A percentile compares a stretch with the other conserved stretches of the same genome.
Evolutionary conservation across 805 yeast species (phyloP).

Genomic region (Yarrowia sp.): DNA sequence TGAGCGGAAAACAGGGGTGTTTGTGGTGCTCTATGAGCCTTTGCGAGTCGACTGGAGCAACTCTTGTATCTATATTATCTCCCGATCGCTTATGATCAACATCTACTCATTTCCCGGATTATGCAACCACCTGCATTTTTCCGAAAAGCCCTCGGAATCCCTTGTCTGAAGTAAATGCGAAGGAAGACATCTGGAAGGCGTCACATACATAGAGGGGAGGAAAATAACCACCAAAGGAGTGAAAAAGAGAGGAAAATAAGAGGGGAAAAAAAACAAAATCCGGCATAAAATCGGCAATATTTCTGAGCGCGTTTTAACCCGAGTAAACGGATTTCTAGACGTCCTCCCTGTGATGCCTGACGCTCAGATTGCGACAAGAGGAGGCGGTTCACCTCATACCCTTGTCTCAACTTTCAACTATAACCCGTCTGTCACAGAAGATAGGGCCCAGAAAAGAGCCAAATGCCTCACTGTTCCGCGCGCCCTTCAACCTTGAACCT

Average conservation of each 20-base stretch:
- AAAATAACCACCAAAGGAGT: too few relatives aligned
- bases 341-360: not conserved
- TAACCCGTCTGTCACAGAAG: not conserved
- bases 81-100: not conserved
- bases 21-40: not conserved
- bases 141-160: constrained; percentile 3
- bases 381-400: not conserved
- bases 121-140: constrained; percentile 7
- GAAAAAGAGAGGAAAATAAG: not conserved
- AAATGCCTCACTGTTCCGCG: not conserved
- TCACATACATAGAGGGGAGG: too few relatives aligned
- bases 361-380: not conserved
- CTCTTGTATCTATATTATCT: not conserved
- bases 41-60: too few relatives aligned
- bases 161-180: not conserved
- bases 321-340: too few relatives aligned
- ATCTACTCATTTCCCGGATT: not conserved
- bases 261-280: not conserved
- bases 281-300: not conserved
- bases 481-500: not conserved
- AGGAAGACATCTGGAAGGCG: too few relatives aligned
- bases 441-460: not conserved
- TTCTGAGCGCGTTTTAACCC: not conserved
- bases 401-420: not conserved
- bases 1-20: not conserved